A percentile compares a stretch with the other conserved stretches of the same genome.
Evolutionary conservation across 2,329 filamentous ascomycete species (phyloP).

Genomic region (Penicillium polonicum): DNA sequence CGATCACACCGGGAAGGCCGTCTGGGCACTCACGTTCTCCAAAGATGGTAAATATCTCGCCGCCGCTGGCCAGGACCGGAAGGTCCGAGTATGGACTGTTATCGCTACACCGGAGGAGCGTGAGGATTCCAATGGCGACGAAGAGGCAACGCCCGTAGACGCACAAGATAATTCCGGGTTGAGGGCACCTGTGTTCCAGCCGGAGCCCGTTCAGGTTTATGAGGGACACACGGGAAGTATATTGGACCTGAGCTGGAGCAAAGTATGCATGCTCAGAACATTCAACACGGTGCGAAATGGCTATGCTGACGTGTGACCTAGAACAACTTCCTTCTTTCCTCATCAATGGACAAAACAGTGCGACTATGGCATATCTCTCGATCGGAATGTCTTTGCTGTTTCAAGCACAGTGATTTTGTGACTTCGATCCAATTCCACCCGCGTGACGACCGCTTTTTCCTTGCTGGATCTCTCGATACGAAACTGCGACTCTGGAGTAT

Average conservation of each 20-base stretch:
- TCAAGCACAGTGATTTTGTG: conserved; percentile 92
- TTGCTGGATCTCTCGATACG: conserved; percentile 87
- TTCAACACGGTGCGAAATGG: too few relatives aligned
- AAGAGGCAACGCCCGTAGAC: conserved; percentile 51
- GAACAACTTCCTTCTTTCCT: conserved; percentile 94
- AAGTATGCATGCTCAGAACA: conserved; percentile 48
- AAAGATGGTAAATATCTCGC: conserved; percentile 87
- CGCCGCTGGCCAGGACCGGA: conserved; percentile 83
- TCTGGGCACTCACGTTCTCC: conserved; percentile 93
- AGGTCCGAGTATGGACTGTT: conserved; percentile 85
- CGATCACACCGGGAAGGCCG: conserved; percentile 57
- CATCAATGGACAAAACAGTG: conserved; percentile 97
- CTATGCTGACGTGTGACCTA: conserved; percentile 26
- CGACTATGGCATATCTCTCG: conserved; percentile 88
- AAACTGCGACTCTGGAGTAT: conserved; percentile 94
- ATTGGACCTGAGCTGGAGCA: conserved; percentile 94
- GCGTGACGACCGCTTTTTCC: conserved; percentile 90
- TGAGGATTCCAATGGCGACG: conserved; percentile 68
- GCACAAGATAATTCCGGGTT: conserved; percentile 60
- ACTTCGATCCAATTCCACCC: conserved; percentile 95
- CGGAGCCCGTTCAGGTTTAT: conserved; percentile 75
- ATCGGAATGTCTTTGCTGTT: conserved; percentile 83
- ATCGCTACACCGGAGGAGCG: conserved; percentile 80
- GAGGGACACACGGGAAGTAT: conserved; percentile 81
- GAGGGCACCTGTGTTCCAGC: conserved; percentile 85